Conservation (phyloP, 352 stramenopile genomes). For the Phytophthora cajani region DNA sequence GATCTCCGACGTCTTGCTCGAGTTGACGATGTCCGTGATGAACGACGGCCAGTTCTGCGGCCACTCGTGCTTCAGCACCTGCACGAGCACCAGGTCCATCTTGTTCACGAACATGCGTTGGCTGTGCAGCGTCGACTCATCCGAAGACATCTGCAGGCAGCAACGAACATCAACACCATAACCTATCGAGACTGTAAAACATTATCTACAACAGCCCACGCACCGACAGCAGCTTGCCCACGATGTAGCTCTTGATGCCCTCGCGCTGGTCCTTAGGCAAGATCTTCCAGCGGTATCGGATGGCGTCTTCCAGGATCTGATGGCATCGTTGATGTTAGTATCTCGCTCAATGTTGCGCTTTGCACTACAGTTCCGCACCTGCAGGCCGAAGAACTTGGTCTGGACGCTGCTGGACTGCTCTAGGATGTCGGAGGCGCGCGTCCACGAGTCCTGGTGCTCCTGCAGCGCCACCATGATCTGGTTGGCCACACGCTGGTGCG, state of each 20-base stretch:
- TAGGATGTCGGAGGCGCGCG: conserved; percentile 95
- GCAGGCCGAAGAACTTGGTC: conserved; percentile 95
- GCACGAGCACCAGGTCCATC: conserved; percentile 97
- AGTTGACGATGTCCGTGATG: conserved; percentile 96
- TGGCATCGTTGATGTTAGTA: conserved; percentile 13
- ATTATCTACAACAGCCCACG: conserved; percentile 2
- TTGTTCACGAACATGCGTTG: conserved; percentile 96
- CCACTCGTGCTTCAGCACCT: conserved; percentile 99
- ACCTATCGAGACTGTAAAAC: background rate
- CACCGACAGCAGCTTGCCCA: conserved; percentile 96
- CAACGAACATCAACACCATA: background rate
- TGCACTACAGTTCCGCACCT: conserved; percentile 45
- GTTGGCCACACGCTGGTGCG: conserved; percentile 92
- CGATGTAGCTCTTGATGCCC: conserved; percentile 99
- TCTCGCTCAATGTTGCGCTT: background rate
- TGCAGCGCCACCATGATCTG: conserved; percentile 95
- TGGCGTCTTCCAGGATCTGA: conserved; percentile 97
- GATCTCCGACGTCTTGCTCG: conserved; percentile 95
- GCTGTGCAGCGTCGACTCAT: conserved; percentile 87
- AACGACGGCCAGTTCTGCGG: conserved; percentile 99
- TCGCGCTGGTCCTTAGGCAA: conserved; percentile 96
- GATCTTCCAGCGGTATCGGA: conserved; percentile 97
- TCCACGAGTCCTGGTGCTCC: conserved; percentile 94
- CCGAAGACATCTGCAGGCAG: conserved; percentile 79
- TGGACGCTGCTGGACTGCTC: conserved; percentile 90